Conservation (phyloP, 1,284 basidiomycete genomes). For the Mixia osmundae region DNA sequence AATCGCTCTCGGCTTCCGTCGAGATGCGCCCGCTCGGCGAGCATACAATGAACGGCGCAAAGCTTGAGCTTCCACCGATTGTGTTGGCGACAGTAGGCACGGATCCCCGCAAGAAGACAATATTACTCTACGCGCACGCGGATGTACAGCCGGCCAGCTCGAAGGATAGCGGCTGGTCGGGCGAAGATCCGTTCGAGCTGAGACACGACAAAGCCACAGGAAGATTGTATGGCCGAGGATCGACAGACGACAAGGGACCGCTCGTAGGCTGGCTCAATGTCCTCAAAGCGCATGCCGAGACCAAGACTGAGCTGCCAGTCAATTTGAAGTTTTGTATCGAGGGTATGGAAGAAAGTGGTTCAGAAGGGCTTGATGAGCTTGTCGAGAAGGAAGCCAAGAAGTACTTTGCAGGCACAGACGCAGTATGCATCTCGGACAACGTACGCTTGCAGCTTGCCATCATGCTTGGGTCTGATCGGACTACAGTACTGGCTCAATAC, state of each 20-base stretch:
- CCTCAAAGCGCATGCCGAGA: conserved; percentile 58
- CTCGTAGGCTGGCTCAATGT: conserved; percentile 62
- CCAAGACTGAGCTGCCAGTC: conserved; percentile 59
- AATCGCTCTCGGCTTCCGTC: conserved; percentile 19
- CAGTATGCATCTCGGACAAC: conserved; percentile 53
- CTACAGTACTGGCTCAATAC: conserved; percentile 55
- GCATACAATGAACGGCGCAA: conserved; percentile 56
- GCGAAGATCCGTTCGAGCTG: conserved; percentile 71
- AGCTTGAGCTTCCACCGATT: conserved; percentile 58
- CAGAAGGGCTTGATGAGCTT: conserved; percentile 75
- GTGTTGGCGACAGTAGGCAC: conserved; percentile 38
- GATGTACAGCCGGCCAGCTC: conserved; percentile 25
- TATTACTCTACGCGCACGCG: conserved; percentile 30
- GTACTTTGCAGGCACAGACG: conserved; percentile 79
- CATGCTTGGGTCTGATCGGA: background rate
- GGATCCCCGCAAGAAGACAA: conserved; percentile 25
- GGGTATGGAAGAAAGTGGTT: conserved; percentile 91
- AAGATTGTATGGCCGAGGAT: conserved; percentile 52
- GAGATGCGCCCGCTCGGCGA: conserved; percentile 66
- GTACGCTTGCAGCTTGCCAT: background rate
- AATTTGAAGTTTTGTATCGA: conserved; percentile 91
- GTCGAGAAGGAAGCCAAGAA: conserved; percentile 55
- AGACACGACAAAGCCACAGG: conserved; percentile 41
- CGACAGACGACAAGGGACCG: conserved; percentile 83
- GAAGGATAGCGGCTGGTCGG: conserved; percentile 36